Evolutionary conservation across 2,329 filamentous ascomycete genomes (phyloP), one percentile per base, ranked within the genome.

Genomic region (Cytospora leucostoma): DNA sequence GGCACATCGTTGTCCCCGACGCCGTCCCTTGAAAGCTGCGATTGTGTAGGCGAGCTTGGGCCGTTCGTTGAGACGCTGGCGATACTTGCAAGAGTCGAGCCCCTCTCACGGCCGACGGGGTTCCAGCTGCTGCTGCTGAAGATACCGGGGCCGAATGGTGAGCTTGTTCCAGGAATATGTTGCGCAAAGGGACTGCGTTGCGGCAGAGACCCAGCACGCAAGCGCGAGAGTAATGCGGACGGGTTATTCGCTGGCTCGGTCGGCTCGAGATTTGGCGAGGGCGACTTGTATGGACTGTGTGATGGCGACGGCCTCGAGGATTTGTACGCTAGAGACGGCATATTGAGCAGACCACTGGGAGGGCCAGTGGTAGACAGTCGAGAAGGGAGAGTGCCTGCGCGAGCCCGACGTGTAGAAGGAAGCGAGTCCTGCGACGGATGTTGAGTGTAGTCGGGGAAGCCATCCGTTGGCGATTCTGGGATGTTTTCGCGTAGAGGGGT

Each of bases 401-500:
- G 88, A 70, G 92, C 90, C 74, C 95, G 88, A 68, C 95, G 87
- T 55, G 87, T 85, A 70, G 90, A 83, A 62, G 89, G 87, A 65
- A 89, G 74, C 63, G 81, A 83, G 67, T 88, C 84, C 68, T 89
- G 84, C 10, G 88, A 83, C 50, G 90, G 84, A 50, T 91, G 83
- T 70, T 88, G 86, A 67, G 90, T 85, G 74, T 97, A 92, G 76
- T 97, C 93, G 64, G 95, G 93, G 71, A 98, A 98, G 69, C 91
- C 94, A 79, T 97, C 94, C 68, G 91, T 95, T 37, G 95, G 95
- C 40, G 94, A 97, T 78, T 99, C 95, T 67, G 94, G 93, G 66
- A 99, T 98, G 68, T 94, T 97, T 80, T 98, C 95, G 72, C 95
- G 92, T 58, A 99, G 85, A 70, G 95, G 95, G 50, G 94, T 97